Evolutionary conservation across 768 basidiomycete genomes (phyloP).

Genomic region (Rhodotorula toruloides): DNA sequence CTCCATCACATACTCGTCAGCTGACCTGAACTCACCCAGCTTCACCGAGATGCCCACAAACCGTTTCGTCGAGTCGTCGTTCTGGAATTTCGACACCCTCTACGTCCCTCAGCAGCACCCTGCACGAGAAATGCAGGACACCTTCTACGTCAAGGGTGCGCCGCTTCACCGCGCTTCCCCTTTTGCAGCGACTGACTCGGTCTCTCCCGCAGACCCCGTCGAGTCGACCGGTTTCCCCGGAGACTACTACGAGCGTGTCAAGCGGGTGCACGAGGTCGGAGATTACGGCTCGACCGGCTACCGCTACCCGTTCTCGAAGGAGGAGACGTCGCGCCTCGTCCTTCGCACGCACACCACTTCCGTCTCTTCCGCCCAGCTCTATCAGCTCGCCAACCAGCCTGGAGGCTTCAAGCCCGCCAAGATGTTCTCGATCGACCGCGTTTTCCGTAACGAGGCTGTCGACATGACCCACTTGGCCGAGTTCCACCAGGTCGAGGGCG

Average conservation of each 20-base stretch:
- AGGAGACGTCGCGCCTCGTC: conserved; percentile 84
- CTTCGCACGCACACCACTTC: conserved; percentile 96
- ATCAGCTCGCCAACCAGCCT: conserved; percentile 76
- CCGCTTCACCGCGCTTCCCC: neutral
- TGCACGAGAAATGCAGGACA: conserved; percentile 93
- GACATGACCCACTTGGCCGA: conserved; percentile 98
- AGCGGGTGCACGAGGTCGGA: conserved; percentile 67
- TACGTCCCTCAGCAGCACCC: conserved; percentile 99
- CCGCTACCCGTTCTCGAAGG: conserved; percentile 88
- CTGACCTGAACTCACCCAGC: conserved; percentile 49
- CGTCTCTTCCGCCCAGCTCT: conserved; percentile 87
- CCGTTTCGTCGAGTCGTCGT: conserved; percentile 91
- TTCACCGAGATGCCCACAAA: conserved; percentile 98
- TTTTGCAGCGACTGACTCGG: conserved; percentile 9
- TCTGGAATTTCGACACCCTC: conserved; percentile 98
- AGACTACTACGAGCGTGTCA: conserved; percentile 79
- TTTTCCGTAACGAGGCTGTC: conserved; percentile 97
- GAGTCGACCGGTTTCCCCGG: conserved; percentile 66
- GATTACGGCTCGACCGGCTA: conserved; percentile 95
- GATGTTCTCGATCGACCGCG: conserved; percentile 93
- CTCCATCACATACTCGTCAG: neutral
- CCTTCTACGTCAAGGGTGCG: conserved; percentile 90
- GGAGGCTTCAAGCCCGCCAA: conserved; percentile 47
- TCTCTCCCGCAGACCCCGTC: conserved; percentile 62
- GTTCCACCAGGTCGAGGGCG: conserved; percentile 99